These are phyloP conservation scores for Nakazawaea wyomingensis DNA, from an alignment of 805 yeast genomes.

Conservation along the genomic window DNA sequence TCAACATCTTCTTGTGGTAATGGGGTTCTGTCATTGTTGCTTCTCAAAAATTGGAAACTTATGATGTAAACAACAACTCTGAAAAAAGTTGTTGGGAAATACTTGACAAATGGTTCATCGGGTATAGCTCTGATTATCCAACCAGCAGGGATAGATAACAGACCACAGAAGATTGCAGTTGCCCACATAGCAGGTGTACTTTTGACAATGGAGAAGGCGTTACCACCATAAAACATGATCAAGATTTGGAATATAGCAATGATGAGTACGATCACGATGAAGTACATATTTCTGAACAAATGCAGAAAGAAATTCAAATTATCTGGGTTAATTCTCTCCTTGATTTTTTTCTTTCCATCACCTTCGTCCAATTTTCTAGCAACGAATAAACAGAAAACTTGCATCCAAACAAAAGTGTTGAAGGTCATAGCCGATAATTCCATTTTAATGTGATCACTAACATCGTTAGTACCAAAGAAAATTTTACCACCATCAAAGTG, in stretches of 20 bases:
- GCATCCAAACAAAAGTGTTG: conserved; percentile 97
- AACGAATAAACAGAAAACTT: conserved; percentile 87
- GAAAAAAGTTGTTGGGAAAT: conserved; percentile 61
- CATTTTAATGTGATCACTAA: conserved; percentile 40
- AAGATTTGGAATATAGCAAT: conserved; percentile 82
- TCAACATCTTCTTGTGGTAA: conserved; percentile 4
- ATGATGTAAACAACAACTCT: conserved; percentile 20
- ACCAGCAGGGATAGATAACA: conserved; percentile 79
- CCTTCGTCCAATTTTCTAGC: conserved; percentile 89
- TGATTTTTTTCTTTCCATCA: conserved; percentile 54
- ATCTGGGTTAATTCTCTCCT: conserved; percentile 52
- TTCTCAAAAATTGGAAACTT: conserved; percentile 17
- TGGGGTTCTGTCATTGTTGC: neutral
- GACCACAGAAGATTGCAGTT: conserved; percentile 76
- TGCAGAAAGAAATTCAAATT: conserved; percentile 83
- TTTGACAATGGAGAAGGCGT: conserved; percentile 78
- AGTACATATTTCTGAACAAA: conserved; percentile 76
- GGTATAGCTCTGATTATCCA: conserved; percentile 73
- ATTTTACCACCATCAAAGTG: conserved; percentile 73
- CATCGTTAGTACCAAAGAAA: conserved; percentile 37
- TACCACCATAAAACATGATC: conserved; percentile 96
- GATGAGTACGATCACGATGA: conserved; percentile 61
- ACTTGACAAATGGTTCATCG: conserved; percentile 60
- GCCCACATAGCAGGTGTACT: conserved; percentile 90
- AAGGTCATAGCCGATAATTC: conserved; percentile 82